Evolutionary conservation across 2,329 filamentous ascomycete species (phyloP), one percentile per base, ranked within the genome.

Genomic region (Cucurbitaria berberidis): DNA sequence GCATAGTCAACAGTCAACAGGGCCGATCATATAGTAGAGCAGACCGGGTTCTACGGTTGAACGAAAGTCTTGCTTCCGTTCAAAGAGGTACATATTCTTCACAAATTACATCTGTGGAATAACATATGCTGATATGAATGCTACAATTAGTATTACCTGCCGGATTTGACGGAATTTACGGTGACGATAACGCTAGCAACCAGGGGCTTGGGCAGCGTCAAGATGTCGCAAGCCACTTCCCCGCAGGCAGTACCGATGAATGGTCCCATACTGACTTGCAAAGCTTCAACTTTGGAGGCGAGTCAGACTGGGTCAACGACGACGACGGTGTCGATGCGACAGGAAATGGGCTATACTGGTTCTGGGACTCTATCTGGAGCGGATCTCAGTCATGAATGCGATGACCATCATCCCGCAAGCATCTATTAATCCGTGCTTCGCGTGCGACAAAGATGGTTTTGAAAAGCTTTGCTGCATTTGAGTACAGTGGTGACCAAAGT

Each of bases 271-370:
- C 32, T 29, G 27, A 21, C 24, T 11, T 44, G 8, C 40, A 43
- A 21, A 48, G 30, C 18, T 42, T 48, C 39, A 41, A 44, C 24
- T 32, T 26, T 19, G 51, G 40, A 7, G 32, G 19, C 15, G 34
- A 44, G 35, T 16, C 29, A 9, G 24, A 35, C 18, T 26, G 51
- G 53, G 41, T 41, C 22, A 50, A 41, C 6, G 54, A 57, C 11
- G 44, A 48, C 8, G 45, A 42, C 9, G 36, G 45, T 9, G 21
- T 54, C 3, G 51, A 60, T 24, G 22, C 29, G 11, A 52, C 45
- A 8, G 51, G 57, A 3, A 54, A 57, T 15, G 57, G 57, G 5
- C 51, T 60, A 3, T 60, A 60, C 34, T 60, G 57, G 57, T 55
- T 60, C 24, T 60, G 57, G 57, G 54, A 60, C 26, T 49, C 57